Conservation (phyloP, 1,284 basidiomycete genomes). For the Trichosporon ovoides region DNA sequence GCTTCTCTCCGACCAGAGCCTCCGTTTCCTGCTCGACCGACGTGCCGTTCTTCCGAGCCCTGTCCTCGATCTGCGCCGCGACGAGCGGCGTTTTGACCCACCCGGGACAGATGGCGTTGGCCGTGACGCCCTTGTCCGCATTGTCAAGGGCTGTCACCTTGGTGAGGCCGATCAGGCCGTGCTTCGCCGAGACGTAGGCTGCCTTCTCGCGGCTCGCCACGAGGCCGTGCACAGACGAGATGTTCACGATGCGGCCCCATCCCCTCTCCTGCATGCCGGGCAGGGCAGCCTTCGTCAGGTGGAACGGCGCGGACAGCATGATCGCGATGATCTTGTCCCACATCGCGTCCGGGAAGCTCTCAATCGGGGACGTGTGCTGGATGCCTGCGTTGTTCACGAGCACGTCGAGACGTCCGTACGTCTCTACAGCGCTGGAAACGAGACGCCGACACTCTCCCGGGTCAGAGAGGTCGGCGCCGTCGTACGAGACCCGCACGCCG, state of each 20-base stretch:
- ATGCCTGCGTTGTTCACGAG: slow-evolving; percentile 16
- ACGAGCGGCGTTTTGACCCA: slow-evolving; percentile 16
- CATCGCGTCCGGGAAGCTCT: slow-evolving; percentile 6
- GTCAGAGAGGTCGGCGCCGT: slow-evolving; percentile 7
- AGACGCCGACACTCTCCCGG: slow-evolving; percentile 4
- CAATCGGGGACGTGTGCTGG: slow-evolving; percentile 1
- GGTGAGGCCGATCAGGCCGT: slow-evolving; percentile 13
- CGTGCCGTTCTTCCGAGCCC: not conserved
- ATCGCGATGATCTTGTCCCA: slow-evolving; percentile 12
- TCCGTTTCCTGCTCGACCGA: slow-evolving; percentile 2
- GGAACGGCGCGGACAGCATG: slow-evolving; percentile 10
- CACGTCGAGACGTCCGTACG: slow-evolving; percentile 6
- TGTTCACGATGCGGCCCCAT: slow-evolving; percentile 16
- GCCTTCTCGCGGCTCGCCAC: slow-evolving; percentile 5
- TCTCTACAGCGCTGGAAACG: not conserved
- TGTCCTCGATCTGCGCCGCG: slow-evolving; percentile 6
- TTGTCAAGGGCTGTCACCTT: slow-evolving; percentile 13
- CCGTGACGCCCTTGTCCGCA: slow-evolving; percentile 11
- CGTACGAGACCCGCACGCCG: not conserved
- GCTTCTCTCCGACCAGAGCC: slow-evolving; percentile 11
- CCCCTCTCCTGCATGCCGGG: slow-evolving; percentile 7
- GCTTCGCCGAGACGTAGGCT: slow-evolving; percentile 14
- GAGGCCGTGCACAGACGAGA: slow-evolving; percentile 10
- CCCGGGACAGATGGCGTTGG: slow-evolving; percentile 16
- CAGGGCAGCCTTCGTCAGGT: slow-evolving; percentile 8